Evolutionary conservation across 176 grass and related monocot species (phyloP).

Genomic region (Lolium rigidum): DNA sequence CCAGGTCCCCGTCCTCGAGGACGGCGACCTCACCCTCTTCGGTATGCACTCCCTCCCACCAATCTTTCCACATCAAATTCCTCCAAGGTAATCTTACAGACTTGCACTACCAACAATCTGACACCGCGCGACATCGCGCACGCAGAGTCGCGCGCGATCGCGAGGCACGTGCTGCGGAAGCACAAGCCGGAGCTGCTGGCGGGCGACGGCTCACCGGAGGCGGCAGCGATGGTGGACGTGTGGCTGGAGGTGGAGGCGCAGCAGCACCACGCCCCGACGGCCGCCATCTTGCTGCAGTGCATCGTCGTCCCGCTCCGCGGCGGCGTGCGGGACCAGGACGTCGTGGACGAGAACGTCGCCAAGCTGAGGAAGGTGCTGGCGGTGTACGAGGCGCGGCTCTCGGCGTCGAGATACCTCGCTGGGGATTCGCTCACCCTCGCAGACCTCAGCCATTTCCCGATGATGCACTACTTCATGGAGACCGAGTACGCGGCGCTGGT

Average conservation of each 20-base stretch:
- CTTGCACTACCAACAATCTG: background rate
- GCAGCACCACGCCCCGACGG: background rate
- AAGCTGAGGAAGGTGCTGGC: slow-evolving; percentile 45
- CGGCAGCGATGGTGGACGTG: slow-evolving; percentile 22
- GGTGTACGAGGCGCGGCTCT: slow-evolving; percentile 50
- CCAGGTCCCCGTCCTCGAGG: slow-evolving; percentile 51
- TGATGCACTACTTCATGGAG: slow-evolving; percentile 48
- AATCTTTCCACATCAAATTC: background rate
- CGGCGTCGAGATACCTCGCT: slow-evolving; percentile 37
- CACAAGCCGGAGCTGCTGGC: slow-evolving; percentile 39
- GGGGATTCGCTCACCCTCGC: slow-evolving; percentile 52
- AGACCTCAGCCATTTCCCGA: slow-evolving; percentile 55
- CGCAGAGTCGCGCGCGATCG: slow-evolving; percentile 34
- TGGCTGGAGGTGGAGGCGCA: slow-evolving; percentile 44
- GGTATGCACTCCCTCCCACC: background rate
- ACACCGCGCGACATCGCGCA: background rate
- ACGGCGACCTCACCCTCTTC: slow-evolving; percentile 44
- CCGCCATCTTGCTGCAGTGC: slow-evolving; percentile 32
- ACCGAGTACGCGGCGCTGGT: slow-evolving; percentile 37
- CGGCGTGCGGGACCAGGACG: slow-evolving; percentile 34
- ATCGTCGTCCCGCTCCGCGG: slow-evolving; percentile 9
- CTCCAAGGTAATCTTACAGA: too few relatives aligned
- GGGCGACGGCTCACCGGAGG: background rate
- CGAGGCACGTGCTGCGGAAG: slow-evolving; percentile 30
- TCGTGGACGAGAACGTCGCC: slow-evolving; percentile 36